Evolutionary conservation across 805 yeast species (phyloP).

Genomic region (Wickerhamiella occidentalis): DNA sequence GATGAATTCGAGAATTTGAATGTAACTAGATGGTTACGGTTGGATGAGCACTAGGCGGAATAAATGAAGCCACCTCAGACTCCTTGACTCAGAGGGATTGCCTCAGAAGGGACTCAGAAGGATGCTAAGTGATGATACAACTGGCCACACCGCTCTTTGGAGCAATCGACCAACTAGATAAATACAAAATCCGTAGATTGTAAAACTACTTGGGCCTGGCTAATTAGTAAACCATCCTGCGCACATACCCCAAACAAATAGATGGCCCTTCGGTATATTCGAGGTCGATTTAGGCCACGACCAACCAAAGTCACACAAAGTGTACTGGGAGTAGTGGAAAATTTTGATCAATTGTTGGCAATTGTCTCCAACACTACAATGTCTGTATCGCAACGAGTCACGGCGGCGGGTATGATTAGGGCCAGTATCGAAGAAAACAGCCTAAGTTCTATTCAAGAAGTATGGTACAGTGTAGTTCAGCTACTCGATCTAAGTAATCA

Average conservation of each 20-base stretch:
- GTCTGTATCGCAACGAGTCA: constrained; percentile 26
- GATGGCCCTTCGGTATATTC: constrained; percentile 10
- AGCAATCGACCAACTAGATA: no score
- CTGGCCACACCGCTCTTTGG: no score
- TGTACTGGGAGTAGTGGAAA: constrained; percentile 27
- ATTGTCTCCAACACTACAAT: constrained; percentile 18
- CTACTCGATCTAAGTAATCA: constrained; percentile 34
- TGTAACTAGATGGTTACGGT: background rate
- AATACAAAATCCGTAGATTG: no score
- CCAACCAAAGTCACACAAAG: constrained; percentile 10
- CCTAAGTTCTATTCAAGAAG: constrained; percentile 51
- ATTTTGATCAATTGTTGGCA: constrained; percentile 25
- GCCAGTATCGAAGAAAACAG: constrained; percentile 40
- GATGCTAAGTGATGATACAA: no score
- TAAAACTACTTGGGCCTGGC: no score
- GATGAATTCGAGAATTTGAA: constrained; percentile 1
- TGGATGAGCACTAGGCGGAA: background rate
- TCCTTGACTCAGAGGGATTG: no score
- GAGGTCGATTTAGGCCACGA: constrained; percentile 8
- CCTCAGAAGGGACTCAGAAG: no score
- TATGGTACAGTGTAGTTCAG: constrained; percentile 60
- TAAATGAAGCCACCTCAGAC: background rate
- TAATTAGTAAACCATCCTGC: no score
- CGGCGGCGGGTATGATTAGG: constrained; percentile 41
- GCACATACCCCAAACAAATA: background rate